Evolutionary conservation across 768 basidiomycete species (phyloP).

Genomic region (Suillus brevipes): DNA sequence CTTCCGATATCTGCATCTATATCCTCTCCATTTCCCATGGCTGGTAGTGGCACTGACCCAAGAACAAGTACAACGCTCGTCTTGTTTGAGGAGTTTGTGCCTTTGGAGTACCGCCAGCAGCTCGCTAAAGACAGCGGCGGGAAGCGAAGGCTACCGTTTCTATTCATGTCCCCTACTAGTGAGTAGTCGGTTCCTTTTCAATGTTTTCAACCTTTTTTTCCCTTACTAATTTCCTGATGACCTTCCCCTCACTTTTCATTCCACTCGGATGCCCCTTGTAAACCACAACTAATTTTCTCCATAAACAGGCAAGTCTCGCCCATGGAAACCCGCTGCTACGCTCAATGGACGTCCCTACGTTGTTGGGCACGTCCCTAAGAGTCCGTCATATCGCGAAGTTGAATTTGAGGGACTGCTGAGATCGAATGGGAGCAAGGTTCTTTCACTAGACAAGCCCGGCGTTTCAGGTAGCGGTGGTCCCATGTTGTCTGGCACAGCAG

Average conservation of each 20-base stretch:
- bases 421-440: conserved; percentile 48
- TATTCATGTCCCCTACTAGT: conserved; percentile 51
- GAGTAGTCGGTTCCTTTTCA: conserved; percentile 4
- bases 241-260: not conserved
- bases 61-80: conserved; percentile 72
- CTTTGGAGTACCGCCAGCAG: conserved; percentile 80
- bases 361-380: conserved; percentile 54
- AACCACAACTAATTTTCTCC: not conserved
- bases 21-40: conserved; percentile 12
- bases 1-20: conserved; percentile 44
- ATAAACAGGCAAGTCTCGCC: conserved; percentile 36
- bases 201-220: conserved; percentile 31
- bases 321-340: conserved; percentile 83
- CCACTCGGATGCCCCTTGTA: not conserved
- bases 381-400: conserved; percentile 58
- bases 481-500: conserved; percentile 10
- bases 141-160: conserved; percentile 65
- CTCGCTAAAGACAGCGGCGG: conserved; percentile 54
- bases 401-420: conserved; percentile 80
- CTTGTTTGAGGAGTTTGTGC: conserved; percentile 93
- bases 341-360: conserved; percentile 79
- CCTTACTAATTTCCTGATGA: not conserved
- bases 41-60: conserved; percentile 48
- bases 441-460: conserved; percentile 30
- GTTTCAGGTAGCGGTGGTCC: not conserved